Evolutionary conservation across 2,329 filamentous ascomycete species (phyloP).

Genomic region (Sarocladiaceae sp.): DNA sequence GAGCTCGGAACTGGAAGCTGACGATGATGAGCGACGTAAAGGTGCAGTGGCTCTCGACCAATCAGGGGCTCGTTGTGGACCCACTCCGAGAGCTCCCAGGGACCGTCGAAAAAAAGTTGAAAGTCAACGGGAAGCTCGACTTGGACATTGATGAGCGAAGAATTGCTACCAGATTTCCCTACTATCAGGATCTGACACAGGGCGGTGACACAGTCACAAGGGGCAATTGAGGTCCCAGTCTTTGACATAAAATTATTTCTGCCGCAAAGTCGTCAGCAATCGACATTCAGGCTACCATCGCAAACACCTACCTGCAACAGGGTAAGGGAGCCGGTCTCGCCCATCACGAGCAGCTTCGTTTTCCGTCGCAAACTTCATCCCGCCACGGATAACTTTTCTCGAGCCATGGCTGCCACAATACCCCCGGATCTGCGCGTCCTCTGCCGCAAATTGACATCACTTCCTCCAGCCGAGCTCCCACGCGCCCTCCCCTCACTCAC

Average conservation of each 20-base stretch:
- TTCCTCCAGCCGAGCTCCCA: constrained; percentile 67
- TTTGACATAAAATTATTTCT: too few relatives aligned
- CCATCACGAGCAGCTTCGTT: not conserved
- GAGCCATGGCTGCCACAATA: constrained; percentile 26
- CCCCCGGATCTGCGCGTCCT: constrained; percentile 58
- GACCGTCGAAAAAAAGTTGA: constrained; percentile 6
- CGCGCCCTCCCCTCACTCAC: constrained; percentile 64
- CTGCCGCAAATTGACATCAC: constrained; percentile 64
- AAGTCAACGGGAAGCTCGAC: not conserved
- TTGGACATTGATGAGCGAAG: not conserved
- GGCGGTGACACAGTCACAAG: too few relatives aligned
- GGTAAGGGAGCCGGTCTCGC: too few relatives aligned
- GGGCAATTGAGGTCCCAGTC: too few relatives aligned
- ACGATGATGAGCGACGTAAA: constrained; percentile 4
- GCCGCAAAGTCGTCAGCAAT: too few relatives aligned
- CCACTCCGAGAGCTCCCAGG: not conserved
- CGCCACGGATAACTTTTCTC: not conserved
- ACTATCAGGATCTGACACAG: too few relatives aligned
- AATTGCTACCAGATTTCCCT: too few relatives aligned
- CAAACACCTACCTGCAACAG: too few relatives aligned
- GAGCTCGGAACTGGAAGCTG: not conserved
- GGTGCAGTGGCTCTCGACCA: not conserved
- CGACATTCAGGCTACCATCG: too few relatives aligned
- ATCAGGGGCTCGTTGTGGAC: not conserved
- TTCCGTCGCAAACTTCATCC: not conserved